Percentiles rank a stretch among this genome's conserved stretches.
Evolutionary conservation across 2,329 filamentous ascomycete species (phyloP).

Genomic region (Fusarium sp.): DNA sequence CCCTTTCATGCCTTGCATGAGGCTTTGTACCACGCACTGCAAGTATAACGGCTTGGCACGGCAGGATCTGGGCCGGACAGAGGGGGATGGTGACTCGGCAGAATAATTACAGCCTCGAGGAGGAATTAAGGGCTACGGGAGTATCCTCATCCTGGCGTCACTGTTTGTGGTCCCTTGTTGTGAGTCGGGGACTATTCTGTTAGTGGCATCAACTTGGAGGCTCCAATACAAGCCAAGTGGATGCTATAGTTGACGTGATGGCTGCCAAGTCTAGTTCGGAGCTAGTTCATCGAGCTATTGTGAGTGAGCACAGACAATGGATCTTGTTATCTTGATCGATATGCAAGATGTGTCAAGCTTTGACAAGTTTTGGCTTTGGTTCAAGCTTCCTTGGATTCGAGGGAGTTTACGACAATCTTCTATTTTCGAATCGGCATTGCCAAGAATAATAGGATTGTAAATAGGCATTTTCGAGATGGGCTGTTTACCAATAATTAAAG

Average conservation of each 20-base stretch:
- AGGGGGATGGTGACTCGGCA: background rate
- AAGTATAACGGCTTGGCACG: slow-evolving; percentile 13
- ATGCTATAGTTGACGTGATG: background rate
- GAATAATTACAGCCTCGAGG: background rate
- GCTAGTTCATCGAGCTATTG: background rate
- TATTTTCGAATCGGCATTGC: background rate
- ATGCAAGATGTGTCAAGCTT: background rate
- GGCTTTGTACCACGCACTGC: background rate
- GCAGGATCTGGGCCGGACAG: background rate
- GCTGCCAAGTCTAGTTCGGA: background rate
- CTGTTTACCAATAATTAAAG: rapidly evolving
- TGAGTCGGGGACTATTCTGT: background rate
- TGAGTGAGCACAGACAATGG: background rate
- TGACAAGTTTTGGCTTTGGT: background rate
- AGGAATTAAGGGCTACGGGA: background rate
- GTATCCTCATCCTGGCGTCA: background rate
- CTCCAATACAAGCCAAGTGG: background rate
- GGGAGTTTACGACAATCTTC: background rate
- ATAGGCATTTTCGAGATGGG: background rate
- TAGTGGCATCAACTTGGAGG: background rate
- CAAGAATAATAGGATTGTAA: background rate
- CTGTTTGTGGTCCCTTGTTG: background rate
- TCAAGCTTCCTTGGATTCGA: background rate
- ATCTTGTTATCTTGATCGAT: background rate
- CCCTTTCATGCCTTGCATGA: slow-evolving; percentile 10